Base-by-base conservation (phyloP, 768 basidiomycete genomes). In the Trichaptum fuscoviolaceum region DNA sequence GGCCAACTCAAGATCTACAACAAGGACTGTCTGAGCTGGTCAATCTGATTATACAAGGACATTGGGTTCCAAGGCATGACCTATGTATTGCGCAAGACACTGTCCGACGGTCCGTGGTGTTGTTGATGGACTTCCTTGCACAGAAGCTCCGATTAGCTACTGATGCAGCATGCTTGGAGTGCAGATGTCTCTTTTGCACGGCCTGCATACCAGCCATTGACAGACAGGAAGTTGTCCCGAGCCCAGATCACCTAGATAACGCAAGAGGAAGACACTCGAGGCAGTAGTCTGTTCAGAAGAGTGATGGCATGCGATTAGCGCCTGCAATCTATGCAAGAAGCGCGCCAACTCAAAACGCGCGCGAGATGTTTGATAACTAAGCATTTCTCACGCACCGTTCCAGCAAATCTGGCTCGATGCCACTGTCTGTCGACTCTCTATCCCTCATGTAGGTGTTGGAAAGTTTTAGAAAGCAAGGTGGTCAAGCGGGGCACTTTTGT, bases 41-140 rank as follows among this genome's bases (percentile, higher is more conserved):
- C 68, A 2, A 68, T 68, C n/a, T 64, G 71, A 92, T 77, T 92
- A 24, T 94, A 91, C 84, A 94, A 90, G 71, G 89, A 91, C 71
- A 90, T 91, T 70, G 90, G 90, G 23, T 90, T 89, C 82, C 89
- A 92, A 77, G 92, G 92, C 52, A 92, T 93, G 91, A 87, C 90
- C 30, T 85, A 90, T 75, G 80, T 88, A 70, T 83, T 84, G n/a
- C 81, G 79, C 15, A 83, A 87, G 15, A 87, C 91, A 4, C 82
- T 89, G n/a, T n/a, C n/a, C n/a, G n/a, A n/a, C n/a, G n/a, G 2
- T 94, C 91, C 78, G 87, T 88, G 81, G 83, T 78, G 63, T 84
- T 89, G 62, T 83, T 94, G 78, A 77, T 79, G 61, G 79, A 84
- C 36, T 92, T 92, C 80, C 82, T 92, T 64, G 84, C 82, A 63